Conservation (phyloP, 495 filamentous ascomycete species). For the Neurospora intermedia region DNA sequence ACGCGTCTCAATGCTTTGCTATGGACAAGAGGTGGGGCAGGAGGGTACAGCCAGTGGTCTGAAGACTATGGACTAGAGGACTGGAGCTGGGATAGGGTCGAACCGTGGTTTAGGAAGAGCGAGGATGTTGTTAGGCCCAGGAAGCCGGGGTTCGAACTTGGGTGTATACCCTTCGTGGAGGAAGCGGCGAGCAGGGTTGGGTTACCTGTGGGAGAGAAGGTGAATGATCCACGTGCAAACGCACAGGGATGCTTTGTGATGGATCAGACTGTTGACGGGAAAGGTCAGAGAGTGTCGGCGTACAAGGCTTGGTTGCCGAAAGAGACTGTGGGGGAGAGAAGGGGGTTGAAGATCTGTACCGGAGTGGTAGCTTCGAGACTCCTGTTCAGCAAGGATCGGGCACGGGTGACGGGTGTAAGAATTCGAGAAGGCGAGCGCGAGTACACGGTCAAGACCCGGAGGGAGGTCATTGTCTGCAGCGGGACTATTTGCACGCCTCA, state of each 20-base stretch:
- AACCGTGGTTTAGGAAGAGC: constrained; percentile 17
- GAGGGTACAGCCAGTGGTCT: constrained; percentile 16
- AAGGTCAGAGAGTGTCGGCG: constrained; percentile 10
- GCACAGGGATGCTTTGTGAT: constrained; percentile 15
- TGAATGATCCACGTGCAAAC: constrained; percentile 8
- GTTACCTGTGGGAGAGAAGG: constrained; percentile 7
- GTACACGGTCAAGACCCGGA: constrained; percentile 8
- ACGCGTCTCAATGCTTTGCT: constrained; percentile 20
- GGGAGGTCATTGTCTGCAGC: constrained; percentile 18
- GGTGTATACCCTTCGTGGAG: constrained; percentile 5
- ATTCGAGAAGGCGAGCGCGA: constrained; percentile 1
- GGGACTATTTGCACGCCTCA: constrained; percentile 15
- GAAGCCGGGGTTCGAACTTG: neutral
- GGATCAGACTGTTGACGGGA: constrained; percentile 13
- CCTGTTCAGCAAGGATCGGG: constrained; percentile 1
- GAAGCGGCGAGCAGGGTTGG: constrained; percentile 7
- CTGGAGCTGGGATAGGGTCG: constrained; percentile 20
- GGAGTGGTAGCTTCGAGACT: constrained; percentile 15
- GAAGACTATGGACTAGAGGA: constrained; percentile 12
- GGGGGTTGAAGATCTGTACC: constrained; percentile 11
- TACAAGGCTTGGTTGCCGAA: constrained; percentile 12
- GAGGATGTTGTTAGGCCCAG: constrained; percentile 11
- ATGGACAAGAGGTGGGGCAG: constrained; percentile 16
- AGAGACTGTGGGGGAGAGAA: constrained; percentile 4
- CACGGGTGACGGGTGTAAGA: constrained; percentile 9